Base-by-base conservation (phyloP, 768 basidiomycete species). In the Kwoniella newhampshirensis region DNA sequence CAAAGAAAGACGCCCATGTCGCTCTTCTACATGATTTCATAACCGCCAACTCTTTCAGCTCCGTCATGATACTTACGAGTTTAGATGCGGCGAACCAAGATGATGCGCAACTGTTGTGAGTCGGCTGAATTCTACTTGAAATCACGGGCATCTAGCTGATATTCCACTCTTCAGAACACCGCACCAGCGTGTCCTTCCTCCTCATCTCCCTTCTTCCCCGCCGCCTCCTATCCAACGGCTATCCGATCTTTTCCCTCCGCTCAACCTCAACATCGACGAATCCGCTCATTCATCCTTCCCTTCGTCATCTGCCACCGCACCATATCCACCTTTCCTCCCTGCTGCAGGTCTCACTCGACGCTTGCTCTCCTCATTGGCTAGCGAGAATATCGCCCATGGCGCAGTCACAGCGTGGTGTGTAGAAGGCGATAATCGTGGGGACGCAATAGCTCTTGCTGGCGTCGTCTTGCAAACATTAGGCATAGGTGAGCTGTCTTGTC, bases 381-480 rank as follows among this genome's bases (percentile, higher is more conserved):
- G 70, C 37, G 64, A 73, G 36, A 84, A 82, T 81, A 64, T 82
- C 39, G 85, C 68, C 21, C 71, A 73, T 0, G 83, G 81, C 0
- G 79, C 82, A 15, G 74, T 91, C 9, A 77, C 89, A 45, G 86
- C 88, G 44, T 91, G 88, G 68, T 88, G 84, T 11, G 79, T 87
- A 56, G 89, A 91, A 69, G 89, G 89, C 1, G 89, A 91, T 72
- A 91, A 91, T 65, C 80, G 85, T 56, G 79, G 72, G 17, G 89
- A 91, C 71, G 88, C 89, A 3, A 30, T 45, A 2, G 59, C 48
- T 4, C 61, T 73, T 4, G 59, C 68, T 15, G 43, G 35, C 3
- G n/a, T 27, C 8, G 57, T 63, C 5, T 20, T 70, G 25, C 1
- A 28, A 2, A 18, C 67, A 3, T 25, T 68, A n/a, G 61, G 43